These are phyloP conservation scores for Aspergillus texensis DNA, from an alignment of 2,329 filamentous ascomycete species.

Conservation along the genomic window DNA sequence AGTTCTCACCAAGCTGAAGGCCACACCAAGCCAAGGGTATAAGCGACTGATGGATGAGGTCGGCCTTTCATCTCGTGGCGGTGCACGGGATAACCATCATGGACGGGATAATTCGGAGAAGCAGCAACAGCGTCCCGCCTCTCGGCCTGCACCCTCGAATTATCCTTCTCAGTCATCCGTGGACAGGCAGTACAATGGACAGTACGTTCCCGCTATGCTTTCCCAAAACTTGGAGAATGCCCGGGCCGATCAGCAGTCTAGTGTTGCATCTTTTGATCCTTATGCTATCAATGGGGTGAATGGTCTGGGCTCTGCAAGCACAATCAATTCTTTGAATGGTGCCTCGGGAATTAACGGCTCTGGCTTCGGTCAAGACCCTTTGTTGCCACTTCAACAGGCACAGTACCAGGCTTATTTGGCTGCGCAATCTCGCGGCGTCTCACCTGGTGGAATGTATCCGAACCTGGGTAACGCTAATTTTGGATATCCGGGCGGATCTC, in stretches of 20 bases:
- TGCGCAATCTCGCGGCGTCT: constrained; percentile 46
- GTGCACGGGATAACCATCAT: constrained; percentile 43
- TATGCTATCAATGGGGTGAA: constrained; percentile 41
- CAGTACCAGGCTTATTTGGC: constrained; percentile 62
- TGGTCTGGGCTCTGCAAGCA: constrained; percentile 24
- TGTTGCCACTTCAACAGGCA: constrained; percentile 53
- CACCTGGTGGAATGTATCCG: constrained; percentile 49
- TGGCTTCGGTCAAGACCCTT: constrained; percentile 42
- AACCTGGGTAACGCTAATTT: constrained; percentile 48
- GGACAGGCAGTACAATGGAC: constrained; percentile 48
- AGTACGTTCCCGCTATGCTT: constrained; percentile 40
- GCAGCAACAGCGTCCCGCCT: constrained; percentile 45
- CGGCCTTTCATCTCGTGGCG: constrained; percentile 67
- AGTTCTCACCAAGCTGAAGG: constrained; percentile 86
- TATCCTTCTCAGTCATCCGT: constrained; percentile 39
- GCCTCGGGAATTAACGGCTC: constrained; percentile 33
- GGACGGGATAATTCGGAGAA: constrained; percentile 45
- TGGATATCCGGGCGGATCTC: constrained; percentile 45
- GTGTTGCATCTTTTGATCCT: constrained; percentile 40
- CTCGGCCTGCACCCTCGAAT: constrained; percentile 43
- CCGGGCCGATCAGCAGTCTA: constrained; percentile 40
- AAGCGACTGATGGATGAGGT: constrained; percentile 99
- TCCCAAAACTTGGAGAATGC: constrained; percentile 39
- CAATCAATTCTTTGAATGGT: constrained; percentile 32
- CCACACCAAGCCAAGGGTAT: constrained; percentile 91